These are phyloP conservation scores for Protomyces inouyei DNA, from an alignment of 1,139 yeast species.

Conservation along the genomic window DNA sequence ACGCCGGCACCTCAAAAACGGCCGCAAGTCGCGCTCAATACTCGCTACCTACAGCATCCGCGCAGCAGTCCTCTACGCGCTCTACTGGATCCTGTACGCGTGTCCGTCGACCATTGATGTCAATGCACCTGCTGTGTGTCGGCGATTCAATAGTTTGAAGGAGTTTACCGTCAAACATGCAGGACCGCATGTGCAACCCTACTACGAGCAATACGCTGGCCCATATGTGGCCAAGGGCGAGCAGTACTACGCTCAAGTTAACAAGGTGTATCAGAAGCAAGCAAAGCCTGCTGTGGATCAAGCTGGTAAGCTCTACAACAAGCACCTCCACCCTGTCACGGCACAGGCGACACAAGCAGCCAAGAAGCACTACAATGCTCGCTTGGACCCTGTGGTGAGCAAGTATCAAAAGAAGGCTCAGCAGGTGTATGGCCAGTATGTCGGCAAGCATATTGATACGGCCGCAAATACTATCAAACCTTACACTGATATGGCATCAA, in stretches of 20 bases:
- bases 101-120: constrained; percentile 19
- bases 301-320: not conserved
- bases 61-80: constrained; percentile 17
- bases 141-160: constrained; percentile 11
- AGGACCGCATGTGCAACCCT: constrained; percentile 13
- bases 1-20: not conserved
- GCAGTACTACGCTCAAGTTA: constrained; percentile 14
- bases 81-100: constrained; percentile 21
- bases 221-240: constrained; percentile 20
- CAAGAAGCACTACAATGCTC: constrained; percentile 1
- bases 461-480: not conserved
- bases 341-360: constrained; percentile 3
- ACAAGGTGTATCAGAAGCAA: constrained; percentile 6
- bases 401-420: not conserved
- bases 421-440: constrained; percentile 8
- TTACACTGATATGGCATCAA: not conserved
- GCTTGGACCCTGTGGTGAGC: constrained; percentile 6
- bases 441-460: not conserved
- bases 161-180: constrained; percentile 11
- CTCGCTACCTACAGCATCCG: constrained; percentile 7
- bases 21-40: constrained; percentile 6
- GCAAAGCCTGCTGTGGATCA: constrained; percentile 22
- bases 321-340: constrained; percentile 15
- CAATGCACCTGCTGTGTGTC: constrained; percentile 14
- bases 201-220: constrained; percentile 23